A percentile compares a stretch with the other conserved stretches of the same genome.
These are phyloP conservation scores for Neurospora hispaniola DNA, from an alignment of 495 filamentous ascomycete species.

Conservation along the genomic window DNA sequence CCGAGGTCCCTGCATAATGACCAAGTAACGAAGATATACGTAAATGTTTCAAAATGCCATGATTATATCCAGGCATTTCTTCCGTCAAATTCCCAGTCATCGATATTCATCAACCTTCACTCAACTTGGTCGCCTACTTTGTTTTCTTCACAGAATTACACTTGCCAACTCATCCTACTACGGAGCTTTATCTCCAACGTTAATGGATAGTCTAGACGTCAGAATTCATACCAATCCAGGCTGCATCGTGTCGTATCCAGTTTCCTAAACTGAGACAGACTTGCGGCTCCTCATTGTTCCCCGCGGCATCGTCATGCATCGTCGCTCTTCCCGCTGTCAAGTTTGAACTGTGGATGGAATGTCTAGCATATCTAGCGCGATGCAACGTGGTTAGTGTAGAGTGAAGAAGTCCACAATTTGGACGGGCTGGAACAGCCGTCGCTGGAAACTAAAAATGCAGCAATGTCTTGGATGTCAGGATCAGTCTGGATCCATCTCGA, in stretches of 20 bases:
- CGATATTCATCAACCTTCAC: neutral
- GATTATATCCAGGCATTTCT: neutral
- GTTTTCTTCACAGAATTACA: too few relatives aligned
- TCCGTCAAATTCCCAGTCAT: too few relatives aligned
- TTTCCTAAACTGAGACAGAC: neutral
- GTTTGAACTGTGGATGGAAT: neutral
- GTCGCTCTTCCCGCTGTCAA: neutral
- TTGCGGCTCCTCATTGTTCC: neutral
- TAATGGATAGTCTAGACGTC: neutral
- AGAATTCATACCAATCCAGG: neutral
- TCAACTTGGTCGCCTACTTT: neutral
- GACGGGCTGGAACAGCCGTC: too few relatives aligned
- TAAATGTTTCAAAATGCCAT: neutral
- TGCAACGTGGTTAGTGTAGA: neutral
- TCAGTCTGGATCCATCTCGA: neutral
- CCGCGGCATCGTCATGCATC: neutral
- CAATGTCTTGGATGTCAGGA: neutral
- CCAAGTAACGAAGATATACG: too few relatives aligned
- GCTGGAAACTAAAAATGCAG: neutral
- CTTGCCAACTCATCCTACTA: neutral
- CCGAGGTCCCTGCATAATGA: neutral
- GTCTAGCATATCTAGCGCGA: neutral
- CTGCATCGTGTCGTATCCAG: neutral
- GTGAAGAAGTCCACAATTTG: too few relatives aligned
- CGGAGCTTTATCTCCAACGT: neutral